A percentile compares a stretch with the other conserved stretches of the same genome.
These are phyloP conservation scores for Sporothrix variecibatus DNA, from an alignment of 2,329 filamentous ascomycete species.

Conservation along the genomic window DNA sequence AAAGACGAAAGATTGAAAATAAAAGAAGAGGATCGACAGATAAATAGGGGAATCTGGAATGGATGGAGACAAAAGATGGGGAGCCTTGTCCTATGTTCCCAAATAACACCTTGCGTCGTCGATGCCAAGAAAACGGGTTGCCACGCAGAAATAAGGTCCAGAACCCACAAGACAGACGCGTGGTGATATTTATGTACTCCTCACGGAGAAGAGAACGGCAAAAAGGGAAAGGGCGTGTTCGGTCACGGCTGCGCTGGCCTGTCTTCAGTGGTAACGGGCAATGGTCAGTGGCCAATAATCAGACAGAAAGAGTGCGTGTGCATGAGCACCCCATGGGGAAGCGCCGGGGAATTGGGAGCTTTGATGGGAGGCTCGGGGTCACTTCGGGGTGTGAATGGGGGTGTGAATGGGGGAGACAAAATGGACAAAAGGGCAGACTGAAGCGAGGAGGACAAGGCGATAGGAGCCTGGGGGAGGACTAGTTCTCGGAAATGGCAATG, in stretches of 20 bases:
- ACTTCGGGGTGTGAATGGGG: neutral
- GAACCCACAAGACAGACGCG: neutral
- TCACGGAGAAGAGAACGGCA: neutral
- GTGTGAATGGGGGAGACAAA: neutral
- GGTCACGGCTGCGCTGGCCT: neutral
- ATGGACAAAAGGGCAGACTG: neutral
- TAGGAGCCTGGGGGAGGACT: neutral
- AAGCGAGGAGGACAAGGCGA: neutral
- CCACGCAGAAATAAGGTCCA: neutral
- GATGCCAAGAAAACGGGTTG: neutral
- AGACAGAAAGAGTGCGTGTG: neutral
- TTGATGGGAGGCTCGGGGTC: neutral
- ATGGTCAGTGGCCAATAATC: neutral
- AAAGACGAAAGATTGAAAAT: neutral
- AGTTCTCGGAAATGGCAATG: slow-evolving; percentile 8
- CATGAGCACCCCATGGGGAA: slow-evolving; percentile 17
- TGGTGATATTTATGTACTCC: neutral
- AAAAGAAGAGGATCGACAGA: neutral
- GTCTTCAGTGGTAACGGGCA: neutral
- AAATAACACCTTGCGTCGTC: neutral
- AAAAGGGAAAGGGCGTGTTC: neutral
- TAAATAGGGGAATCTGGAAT: slow-evolving; percentile 1
- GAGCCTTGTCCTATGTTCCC: slow-evolving; percentile 6
- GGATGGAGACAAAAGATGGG: neutral
- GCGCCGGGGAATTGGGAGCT: neutral